A percentile compares a stretch with the other conserved stretches of the same genome.
These are phyloP conservation scores for Leucocoprinus birnbaumii DNA, from an alignment of 768 basidiomycete species.

Conservation along the genomic window DNA sequence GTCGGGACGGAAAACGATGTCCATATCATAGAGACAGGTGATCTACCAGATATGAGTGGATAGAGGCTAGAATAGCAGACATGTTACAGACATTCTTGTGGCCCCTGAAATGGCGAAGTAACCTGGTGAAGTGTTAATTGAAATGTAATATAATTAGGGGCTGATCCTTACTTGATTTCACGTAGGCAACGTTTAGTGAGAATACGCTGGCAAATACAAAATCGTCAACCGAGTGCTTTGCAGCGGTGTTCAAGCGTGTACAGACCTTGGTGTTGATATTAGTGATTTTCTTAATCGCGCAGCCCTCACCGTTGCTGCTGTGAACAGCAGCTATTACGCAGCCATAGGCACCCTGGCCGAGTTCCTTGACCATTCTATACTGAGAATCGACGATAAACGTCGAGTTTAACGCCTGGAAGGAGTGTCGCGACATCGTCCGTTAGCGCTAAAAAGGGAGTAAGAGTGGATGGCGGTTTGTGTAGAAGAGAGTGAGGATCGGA, in stretches of 20 bases:
- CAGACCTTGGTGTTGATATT: slow-evolving; percentile 87
- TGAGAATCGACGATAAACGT: slow-evolving; percentile 85
- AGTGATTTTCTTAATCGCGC: slow-evolving; percentile 95
- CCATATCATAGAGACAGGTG: slow-evolving; percentile 97
- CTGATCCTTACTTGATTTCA: slow-evolving; percentile 74
- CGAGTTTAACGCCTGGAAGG: slow-evolving; percentile 81
- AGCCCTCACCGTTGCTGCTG: slow-evolving; percentile 79
- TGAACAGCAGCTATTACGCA: slow-evolving; percentile 88
- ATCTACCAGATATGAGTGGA: slow-evolving; percentile 49
- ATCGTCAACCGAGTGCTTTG: slow-evolving; percentile 8
- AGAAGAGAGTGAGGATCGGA: slow-evolving; percentile 8
- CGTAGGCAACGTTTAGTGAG: slow-evolving; percentile 94
- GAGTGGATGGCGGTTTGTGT: slow-evolving; percentile 3
- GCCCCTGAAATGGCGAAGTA: slow-evolving; percentile 96
- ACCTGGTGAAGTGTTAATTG: slow-evolving; percentile 38
- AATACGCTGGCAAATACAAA: slow-evolving; percentile 59
- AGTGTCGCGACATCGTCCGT: slow-evolving; percentile 63
- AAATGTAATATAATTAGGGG: slow-evolving; percentile 9
- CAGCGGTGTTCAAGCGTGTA: neutral
- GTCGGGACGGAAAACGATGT: slow-evolving; percentile 89
- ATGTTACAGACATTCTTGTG: slow-evolving; percentile 86
- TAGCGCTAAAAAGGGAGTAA: neutral
- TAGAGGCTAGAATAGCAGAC: slow-evolving; percentile 2
- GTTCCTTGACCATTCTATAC: slow-evolving; percentile 95
- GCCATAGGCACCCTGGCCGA: slow-evolving; percentile 94